These are phyloP conservation scores for Boletus insuetus DNA, from an alignment of 768 basidiomycete species.

Conservation along the genomic window DNA sequence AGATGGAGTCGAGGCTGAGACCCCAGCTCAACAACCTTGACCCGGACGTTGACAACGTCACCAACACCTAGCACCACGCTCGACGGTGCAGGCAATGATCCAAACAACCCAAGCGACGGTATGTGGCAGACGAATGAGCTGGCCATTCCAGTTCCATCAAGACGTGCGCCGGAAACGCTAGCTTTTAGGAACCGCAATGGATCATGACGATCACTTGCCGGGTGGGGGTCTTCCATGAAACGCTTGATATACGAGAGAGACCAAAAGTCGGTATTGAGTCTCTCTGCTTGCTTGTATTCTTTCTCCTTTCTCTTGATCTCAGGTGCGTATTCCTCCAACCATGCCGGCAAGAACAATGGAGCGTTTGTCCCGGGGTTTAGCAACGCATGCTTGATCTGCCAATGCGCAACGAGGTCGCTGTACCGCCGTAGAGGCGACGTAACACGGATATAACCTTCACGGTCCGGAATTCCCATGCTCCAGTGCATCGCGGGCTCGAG, in stretches of 20 bases:
- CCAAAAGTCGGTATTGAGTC: constrained; percentile 41
- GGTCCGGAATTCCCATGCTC: constrained; percentile 62
- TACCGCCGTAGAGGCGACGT: constrained; percentile 90
- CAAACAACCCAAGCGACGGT: constrained; percentile 26
- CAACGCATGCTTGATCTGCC: constrained; percentile 87
- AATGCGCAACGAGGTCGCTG: constrained; percentile 78
- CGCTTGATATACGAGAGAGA: constrained; percentile 38
- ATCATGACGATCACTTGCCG: constrained; percentile 18
- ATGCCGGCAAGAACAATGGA: constrained; percentile 44
- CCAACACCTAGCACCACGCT: constrained; percentile 22
- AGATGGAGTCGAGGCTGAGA: constrained; percentile 26
- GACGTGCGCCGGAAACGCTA: constrained; percentile 18
- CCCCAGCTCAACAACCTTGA: constrained; percentile 31
- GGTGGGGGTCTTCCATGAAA: constrained; percentile 30
- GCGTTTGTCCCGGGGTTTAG: constrained; percentile 36
- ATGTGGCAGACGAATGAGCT: constrained; percentile 23
- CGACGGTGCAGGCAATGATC: constrained; percentile 9
- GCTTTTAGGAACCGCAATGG: constrained; percentile 30
- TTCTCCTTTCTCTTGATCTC: constrained; percentile 39
- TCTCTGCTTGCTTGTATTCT: constrained; percentile 28
- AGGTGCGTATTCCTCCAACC: constrained; percentile 43
- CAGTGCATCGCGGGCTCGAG: constrained; percentile 63
- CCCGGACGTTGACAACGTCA: constrained; percentile 23
- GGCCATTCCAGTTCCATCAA: constrained; percentile 6
- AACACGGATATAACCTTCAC: constrained; percentile 77